Base-by-base conservation (phyloP, 208 protist species). In the Leishmania tarentolae region DNA sequence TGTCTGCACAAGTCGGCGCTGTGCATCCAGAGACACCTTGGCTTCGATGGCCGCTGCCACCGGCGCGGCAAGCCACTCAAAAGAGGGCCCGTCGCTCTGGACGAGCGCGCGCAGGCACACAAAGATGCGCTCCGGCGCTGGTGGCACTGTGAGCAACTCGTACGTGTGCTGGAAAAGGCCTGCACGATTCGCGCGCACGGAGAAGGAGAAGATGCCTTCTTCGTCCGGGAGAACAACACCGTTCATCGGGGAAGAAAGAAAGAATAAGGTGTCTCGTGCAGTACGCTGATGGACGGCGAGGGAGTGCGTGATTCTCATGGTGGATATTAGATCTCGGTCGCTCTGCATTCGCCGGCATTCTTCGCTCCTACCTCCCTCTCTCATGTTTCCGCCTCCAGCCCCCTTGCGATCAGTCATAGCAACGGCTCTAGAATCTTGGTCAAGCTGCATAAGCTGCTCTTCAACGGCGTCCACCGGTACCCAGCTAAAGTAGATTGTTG, bases 401-500 rank as follows among this genome's bases (percentile, higher is more conserved):
- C 19, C 50, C 66, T 78, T 28, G 59, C 21, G 37, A 19, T 75
- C 59, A 15, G 76, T 63, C n/a, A 46, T 65, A 31, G 71, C 73
- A 4, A 47, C 66, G 31, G 15, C 74, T 53, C 31, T 37, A 8
- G 61, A 65, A 56, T 59, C 74, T 6, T 47, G 53, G 56, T 44
- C 21, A 0, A 72, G 40, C 59, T 75, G 59, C 13, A 69, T 53
- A 28, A 89, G 50, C 24, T 75, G 72, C 76, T 92, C 89, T 42
- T 77, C 65, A 40, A 90, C 52, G 24, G 68, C 42, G 57, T 94
- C 87, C 42, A 92, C 85, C 40, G 81, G 78, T 44, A 80, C 82
- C 94, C 88, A 96, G 83, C 86, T 97, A 83, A 93, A 97, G 84
- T 95, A 97, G 63, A 95, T 86, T 19, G 94, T 94, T 42, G 90